A percentile compares a stretch with the other conserved stretches of the same genome.
Conservation (phyloP, 75 land plant species). For the Cupressus sempervirens region DNA sequence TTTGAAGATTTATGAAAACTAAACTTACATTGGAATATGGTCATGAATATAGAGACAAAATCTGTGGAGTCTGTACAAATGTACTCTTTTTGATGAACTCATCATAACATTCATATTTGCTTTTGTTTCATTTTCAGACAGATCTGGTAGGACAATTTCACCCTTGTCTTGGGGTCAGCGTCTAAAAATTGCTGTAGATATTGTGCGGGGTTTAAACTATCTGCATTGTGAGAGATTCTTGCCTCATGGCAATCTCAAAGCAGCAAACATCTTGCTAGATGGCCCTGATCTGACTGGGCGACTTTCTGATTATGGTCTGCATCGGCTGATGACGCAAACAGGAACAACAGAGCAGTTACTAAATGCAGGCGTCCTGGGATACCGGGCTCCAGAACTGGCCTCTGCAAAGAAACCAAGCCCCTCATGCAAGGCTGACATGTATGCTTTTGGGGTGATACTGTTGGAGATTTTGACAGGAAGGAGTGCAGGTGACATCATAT, state of each 20-base stretch:
- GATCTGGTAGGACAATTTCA: slow-evolving; percentile 61
- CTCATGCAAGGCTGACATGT: slow-evolving; percentile 80
- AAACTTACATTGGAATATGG: background rate
- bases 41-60: background rate
- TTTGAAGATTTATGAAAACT: background rate
- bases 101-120: background rate
- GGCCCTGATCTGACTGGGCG: slow-evolving; percentile 72
- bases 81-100: background rate
- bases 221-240: slow-evolving; percentile 82
- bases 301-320: slow-evolving; percentile 89
- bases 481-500: slow-evolving; percentile 81
- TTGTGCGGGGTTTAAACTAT: slow-evolving; percentile 90
- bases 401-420: slow-evolving; percentile 81
- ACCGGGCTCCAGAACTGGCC: slow-evolving; percentile 89
- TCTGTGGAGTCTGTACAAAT: background rate
- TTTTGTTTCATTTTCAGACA: slow-evolving; percentile 47
- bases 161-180: slow-evolving; percentile 84
- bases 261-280: slow-evolving; percentile 76
- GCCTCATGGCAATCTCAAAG: slow-evolving; percentile 96
- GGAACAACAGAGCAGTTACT: slow-evolving; percentile 88
- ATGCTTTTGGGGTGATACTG: slow-evolving; percentile 86
- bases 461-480: slow-evolving; percentile 87
- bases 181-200: slow-evolving; percentile 78
- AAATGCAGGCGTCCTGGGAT: slow-evolving; percentile 84
- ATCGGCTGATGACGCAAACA: slow-evolving; percentile 88